These are phyloP conservation scores for Cardamine occulta DNA, from an alignment of 345 rosid species.

Conservation along the genomic window DNA sequence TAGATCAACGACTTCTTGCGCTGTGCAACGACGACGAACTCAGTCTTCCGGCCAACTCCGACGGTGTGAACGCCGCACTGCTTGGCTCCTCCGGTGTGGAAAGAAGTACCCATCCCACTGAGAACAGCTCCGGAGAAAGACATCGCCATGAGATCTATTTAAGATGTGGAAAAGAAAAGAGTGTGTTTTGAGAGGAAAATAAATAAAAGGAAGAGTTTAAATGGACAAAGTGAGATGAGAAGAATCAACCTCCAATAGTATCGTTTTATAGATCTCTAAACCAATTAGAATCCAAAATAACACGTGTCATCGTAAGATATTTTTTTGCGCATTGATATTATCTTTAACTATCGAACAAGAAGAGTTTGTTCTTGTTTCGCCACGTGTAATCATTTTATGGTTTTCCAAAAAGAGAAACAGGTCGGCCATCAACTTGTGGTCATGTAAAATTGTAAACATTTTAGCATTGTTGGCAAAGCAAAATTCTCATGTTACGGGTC, in stretches of 20 bases:
- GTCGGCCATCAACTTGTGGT: slow-evolving; percentile 44
- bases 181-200: neutral
- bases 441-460: neutral
- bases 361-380: slow-evolving; percentile 6
- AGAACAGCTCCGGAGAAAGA: slow-evolving; percentile 40
- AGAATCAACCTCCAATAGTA: slow-evolving; percentile 3
- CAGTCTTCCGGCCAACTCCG: slow-evolving; percentile 22
- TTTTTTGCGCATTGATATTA: neutral
- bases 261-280: neutral
- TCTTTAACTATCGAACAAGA: neutral
- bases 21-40: slow-evolving; percentile 24
- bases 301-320: slow-evolving; percentile 21
- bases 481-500: neutral
- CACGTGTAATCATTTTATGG: slow-evolving; percentile 24
- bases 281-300: neutral
- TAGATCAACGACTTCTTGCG: slow-evolving; percentile 38
- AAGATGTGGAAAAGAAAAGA: neutral
- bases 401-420: slow-evolving; percentile 13
- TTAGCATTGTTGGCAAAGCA: slow-evolving; percentile 21
- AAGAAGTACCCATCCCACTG: slow-evolving; percentile 27
- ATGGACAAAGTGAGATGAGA: slow-evolving; percentile 30
- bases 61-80: neutral
- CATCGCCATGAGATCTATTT: slow-evolving; percentile 29
- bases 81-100: slow-evolving; percentile 18
- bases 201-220: neutral